Evolutionary conservation across 768 basidiomycete genomes (phyloP).

Genomic region (Daedaleopsis sinensis): DNA sequence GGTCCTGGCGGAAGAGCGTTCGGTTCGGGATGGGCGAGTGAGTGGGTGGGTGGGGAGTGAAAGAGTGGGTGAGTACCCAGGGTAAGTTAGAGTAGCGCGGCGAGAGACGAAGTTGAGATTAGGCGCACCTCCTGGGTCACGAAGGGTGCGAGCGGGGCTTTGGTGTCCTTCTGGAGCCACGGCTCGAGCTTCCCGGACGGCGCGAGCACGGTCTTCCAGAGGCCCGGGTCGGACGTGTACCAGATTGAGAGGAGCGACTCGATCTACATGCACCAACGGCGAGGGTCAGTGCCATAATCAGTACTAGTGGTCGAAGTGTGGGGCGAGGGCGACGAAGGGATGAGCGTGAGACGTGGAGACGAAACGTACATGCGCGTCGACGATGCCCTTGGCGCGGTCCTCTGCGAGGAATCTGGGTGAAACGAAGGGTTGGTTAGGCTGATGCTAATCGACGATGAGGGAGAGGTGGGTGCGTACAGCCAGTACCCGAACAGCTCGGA

Average conservation of each 20-base stretch:
- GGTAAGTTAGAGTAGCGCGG: constrained; percentile 6
- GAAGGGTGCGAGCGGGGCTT: constrained; percentile 32
- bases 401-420: constrained; percentile 25
- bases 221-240: constrained; percentile 37
- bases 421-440: not conserved
- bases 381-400: constrained; percentile 34
- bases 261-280: constrained; percentile 20
- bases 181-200: constrained; percentile 37
- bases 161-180: constrained; percentile 33
- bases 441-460: not conserved
- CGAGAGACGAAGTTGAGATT: not conserved
- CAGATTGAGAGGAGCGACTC: constrained; percentile 43
- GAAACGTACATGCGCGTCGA: constrained; percentile 38
- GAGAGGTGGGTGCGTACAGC: constrained; percentile 24
- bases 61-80: constrained; percentile 10
- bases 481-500: constrained; percentile 47
- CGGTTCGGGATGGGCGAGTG: not conserved
- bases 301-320: too few relatives aligned
- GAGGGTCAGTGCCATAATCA: too few relatives aligned
- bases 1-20: constrained; percentile 24
- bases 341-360: not conserved
- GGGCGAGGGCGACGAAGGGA: not conserved
- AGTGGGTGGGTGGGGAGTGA: not conserved
- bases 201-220: constrained; percentile 40
- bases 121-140: constrained; percentile 35